Evolutionary conservation across 2,329 filamentous ascomycete species (phyloP).

Genomic region (Davidsoniella eucalypti): DNA sequence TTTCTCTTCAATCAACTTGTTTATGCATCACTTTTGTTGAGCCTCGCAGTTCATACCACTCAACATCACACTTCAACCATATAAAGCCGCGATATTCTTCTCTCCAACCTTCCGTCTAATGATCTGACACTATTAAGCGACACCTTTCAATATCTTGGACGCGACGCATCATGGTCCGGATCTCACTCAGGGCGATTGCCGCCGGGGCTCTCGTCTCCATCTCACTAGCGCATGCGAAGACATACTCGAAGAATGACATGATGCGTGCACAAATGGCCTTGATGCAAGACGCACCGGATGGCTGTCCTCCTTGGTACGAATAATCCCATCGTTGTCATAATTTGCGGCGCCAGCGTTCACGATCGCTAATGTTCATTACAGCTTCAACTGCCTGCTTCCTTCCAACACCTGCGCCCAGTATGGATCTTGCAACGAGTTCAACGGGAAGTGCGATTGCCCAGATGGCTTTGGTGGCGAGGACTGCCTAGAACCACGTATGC

Average conservation of each 20-base stretch:
- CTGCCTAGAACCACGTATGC: slow-evolving; percentile 62
- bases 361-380: slow-evolving; percentile 25
- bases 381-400: slow-evolving; percentile 95
- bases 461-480: slow-evolving; percentile 88
- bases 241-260: slow-evolving; percentile 44
- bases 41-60: too few species aligned
- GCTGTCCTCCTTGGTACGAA: slow-evolving; percentile 59
- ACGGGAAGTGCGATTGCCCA: slow-evolving; percentile 84
- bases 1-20: too few species aligned
- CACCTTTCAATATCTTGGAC: too few species aligned
- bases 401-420: slow-evolving; percentile 86
- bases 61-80: too few species aligned
- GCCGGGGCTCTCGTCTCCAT: background rate
- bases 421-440: slow-evolving; percentile 72
- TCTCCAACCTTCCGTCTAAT: too few species aligned
- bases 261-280: slow-evolving; percentile 51
- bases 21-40: too few species aligned
- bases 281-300: slow-evolving; percentile 55
- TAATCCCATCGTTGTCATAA: slow-evolving; percentile 20
- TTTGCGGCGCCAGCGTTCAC: slow-evolving; percentile 2
- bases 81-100: too few species aligned
- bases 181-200: background rate
- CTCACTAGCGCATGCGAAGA: slow-evolving; percentile 22
- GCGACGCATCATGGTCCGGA: background rate
- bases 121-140: too few species aligned